phyloP scores from a whole-genome alignment of 1,284 basidiomycete genomes.

The Cutaneotrichosporon sp. region DNA sequence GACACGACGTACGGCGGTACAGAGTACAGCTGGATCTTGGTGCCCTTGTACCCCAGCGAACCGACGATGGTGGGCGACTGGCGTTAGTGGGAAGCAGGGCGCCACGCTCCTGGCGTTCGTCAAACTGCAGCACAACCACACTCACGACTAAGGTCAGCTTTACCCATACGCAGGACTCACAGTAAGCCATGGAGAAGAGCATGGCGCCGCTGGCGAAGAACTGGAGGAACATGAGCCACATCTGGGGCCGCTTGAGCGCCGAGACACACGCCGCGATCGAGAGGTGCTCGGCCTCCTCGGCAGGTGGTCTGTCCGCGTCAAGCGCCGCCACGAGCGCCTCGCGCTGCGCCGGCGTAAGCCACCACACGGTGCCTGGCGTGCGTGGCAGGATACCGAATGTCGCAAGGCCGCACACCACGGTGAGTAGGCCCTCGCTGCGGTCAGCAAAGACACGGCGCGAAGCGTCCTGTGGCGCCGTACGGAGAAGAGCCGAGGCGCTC shows the following conservation, averaged over 20 bases:
- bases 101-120: too few species aligned
- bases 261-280: constrained; percentile 51
- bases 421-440: constrained; percentile 46
- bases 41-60: constrained; percentile 52
- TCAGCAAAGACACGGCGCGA: too few species aligned
- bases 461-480: too few species aligned
- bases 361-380: constrained; percentile 40
- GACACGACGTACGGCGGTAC: constrained; percentile 56
- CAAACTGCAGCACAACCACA: not conserved
- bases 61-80: constrained; percentile 46
- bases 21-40: constrained; percentile 47
- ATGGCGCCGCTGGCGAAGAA: constrained; percentile 20
- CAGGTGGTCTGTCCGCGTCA: constrained; percentile 16
- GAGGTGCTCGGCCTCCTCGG: constrained; percentile 49
- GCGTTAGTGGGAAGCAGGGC: not conserved
- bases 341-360: constrained; percentile 51
- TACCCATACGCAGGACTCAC: constrained; percentile 6
- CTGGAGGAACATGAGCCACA: constrained; percentile 25
- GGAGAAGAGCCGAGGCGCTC: too few species aligned
- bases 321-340: constrained; percentile 42
- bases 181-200: constrained; percentile 55
- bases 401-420: constrained; percentile 49
- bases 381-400: constrained; percentile 52
- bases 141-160: not conserved
- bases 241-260: constrained; percentile 23